These are phyloP conservation scores for Meripilus lineatus DNA, from an alignment of 1,284 basidiomycete genomes.

Conservation along the genomic window DNA sequence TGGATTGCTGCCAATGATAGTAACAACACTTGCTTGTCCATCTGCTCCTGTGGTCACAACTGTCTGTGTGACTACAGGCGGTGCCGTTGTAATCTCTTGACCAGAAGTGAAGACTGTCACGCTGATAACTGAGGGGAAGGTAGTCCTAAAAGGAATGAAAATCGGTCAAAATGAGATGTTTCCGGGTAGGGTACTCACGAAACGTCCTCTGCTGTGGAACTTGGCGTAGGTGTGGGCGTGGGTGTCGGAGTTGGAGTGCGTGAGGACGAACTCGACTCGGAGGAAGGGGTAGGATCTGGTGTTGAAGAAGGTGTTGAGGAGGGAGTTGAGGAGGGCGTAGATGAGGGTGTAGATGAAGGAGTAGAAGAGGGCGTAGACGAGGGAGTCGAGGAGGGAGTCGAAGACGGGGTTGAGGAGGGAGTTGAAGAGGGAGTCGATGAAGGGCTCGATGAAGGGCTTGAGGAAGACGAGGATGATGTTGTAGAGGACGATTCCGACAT, in stretches of 20 bases:
- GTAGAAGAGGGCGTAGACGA: conserved; percentile 11
- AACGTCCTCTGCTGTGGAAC: background rate
- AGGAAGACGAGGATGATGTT: too few relatives aligned
- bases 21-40: conserved; percentile 51
- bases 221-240: conserved; percentile 13
- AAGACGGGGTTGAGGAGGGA: background rate
- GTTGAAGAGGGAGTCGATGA: background rate
- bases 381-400: conserved; percentile 2
- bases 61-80: conserved; percentile 51
- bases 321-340: conserved; percentile 2
- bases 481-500: background rate
- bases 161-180: background rate
- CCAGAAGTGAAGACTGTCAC: conserved; percentile 57
- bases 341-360: conserved; percentile 7
- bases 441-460: background rate
- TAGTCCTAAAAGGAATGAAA: background rate
- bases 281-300: conserved; percentile 9
- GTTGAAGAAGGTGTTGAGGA: conserved; percentile 9
- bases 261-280: conserved; percentile 2
- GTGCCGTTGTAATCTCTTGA: conserved; percentile 43
- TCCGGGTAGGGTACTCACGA: background rate
- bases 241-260: conserved; percentile 13
- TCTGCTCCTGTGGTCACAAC: conserved; percentile 48
- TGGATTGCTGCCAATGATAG: conserved; percentile 57
- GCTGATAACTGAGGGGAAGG: conserved; percentile 41